Conservation (phyloP, 306 rosid species). For the Cucumis sativus region Cucumber_9930_V3 NC_026659.2:5635501-5636000, state of each 20-base stretch:
- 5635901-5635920: background rate
- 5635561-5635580: no score
- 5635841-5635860: background rate
- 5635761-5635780: no score
- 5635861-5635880: background rate
- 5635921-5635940: background rate
- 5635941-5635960: background rate
- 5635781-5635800: background rate
- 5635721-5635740: no score
- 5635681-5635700: no score
- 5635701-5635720: no score
- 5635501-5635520: background rate
- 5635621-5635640: no score
- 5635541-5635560: background rate
- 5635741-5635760: background rate
- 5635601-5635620: no score
- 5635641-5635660: background rate
- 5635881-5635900: background rate
- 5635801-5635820: background rate
- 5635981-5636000: background rate
- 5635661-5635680: background rate
- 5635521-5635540: background rate
- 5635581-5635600: no score
- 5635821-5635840: background rate
- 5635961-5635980: background rate